These are phyloP conservation scores for Solanum hybrid DNA, from an alignment of 305 asterid genomes.

Conservation along the genomic window DNA sequence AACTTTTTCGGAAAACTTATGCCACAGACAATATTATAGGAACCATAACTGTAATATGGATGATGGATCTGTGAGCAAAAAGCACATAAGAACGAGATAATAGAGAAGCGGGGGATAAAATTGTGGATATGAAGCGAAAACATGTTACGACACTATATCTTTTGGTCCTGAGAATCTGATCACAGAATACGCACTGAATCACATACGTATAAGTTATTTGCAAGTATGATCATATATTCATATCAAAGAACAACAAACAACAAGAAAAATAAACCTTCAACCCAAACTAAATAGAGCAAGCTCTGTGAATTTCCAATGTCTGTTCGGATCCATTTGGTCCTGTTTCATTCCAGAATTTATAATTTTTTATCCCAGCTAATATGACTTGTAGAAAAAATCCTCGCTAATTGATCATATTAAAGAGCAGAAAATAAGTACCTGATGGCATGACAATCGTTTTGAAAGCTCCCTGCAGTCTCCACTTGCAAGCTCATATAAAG, in stretches of 20 bases:
- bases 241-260: neutral
- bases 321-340: neutral
- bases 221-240: neutral
- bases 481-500: conserved; percentile 56
- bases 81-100: neutral
- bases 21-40: neutral
- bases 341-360: neutral
- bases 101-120: neutral
- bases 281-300: neutral
- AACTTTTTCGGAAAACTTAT: neutral
- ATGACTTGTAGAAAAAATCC: neutral
- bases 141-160: neutral
- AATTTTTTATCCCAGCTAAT: neutral
- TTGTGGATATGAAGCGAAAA: neutral
- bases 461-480: conserved; percentile 58
- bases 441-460: conserved; percentile 73
- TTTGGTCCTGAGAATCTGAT: neutral
- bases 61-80: neutral
- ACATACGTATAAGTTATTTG: neutral
- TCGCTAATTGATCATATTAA: neutral
- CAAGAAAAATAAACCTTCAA: neutral
- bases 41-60: neutral
- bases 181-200: neutral
- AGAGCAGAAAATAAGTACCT: conserved; percentile 25
- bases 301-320: neutral